Evolutionary conservation across 169 alveolate species (phyloP).

Genomic region (Plasmodium malariae): DNA sequence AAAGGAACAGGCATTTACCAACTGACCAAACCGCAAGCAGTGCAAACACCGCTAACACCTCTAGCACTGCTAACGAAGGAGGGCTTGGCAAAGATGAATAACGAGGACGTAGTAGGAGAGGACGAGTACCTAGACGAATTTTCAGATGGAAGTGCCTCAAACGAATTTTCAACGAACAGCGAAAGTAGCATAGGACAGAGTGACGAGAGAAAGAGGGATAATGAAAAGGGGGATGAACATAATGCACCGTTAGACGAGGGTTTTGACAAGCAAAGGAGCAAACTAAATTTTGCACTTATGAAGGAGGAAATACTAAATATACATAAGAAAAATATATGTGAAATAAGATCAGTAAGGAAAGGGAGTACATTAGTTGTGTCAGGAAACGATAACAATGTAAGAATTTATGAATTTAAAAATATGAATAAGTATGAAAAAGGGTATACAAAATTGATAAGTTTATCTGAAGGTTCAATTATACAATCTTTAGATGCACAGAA

Average conservation of each 20-base stretch:
- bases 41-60: no score
- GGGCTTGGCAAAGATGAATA: neutral
- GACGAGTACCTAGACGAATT: constrained; percentile 58
- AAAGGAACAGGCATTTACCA: no score
- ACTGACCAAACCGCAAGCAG: no score
- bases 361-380: constrained; percentile 44
- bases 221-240: neutral
- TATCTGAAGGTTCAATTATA: constrained; percentile 50
- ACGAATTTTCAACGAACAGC: constrained; percentile 18
- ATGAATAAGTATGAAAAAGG: constrained; percentile 46
- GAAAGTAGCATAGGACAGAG: neutral
- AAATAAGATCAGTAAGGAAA: constrained; percentile 7
- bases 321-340: constrained; percentile 50
- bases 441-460: constrained; percentile 28
- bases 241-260: neutral
- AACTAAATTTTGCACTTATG: neutral
- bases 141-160: constrained; percentile 24
- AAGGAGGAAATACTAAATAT: constrained; percentile 43
- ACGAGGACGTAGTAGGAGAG: constrained; percentile 59
- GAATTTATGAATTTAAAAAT: constrained; percentile 51
- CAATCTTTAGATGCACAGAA: constrained; percentile 32
- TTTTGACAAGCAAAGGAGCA: neutral
- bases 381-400: constrained; percentile 48
- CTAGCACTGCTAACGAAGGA: no score
- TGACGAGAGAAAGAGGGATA: neutral